Conservation (phyloP, 83 land plant species). For the Diphasiastrum complanatum region DNA sequence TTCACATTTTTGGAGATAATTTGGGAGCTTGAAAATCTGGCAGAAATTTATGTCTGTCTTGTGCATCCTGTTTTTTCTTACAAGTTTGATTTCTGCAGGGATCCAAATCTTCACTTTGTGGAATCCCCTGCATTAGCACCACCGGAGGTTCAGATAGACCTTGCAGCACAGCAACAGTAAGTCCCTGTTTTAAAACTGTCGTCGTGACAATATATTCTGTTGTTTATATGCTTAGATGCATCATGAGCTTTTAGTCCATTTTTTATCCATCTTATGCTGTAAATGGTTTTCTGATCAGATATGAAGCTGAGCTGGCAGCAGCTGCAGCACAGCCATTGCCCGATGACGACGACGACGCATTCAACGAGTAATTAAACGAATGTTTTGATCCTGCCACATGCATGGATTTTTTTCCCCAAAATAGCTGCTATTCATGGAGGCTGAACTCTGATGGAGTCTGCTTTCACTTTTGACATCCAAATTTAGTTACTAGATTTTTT, state of each 20-base stretch:
- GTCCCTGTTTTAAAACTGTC: not conserved
- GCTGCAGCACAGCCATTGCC: conserved; percentile 57
- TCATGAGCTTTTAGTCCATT: not conserved
- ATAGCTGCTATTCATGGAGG: too few relatives aligned
- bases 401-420: too few relatives aligned
- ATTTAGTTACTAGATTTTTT: too few relatives aligned
- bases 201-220: too few relatives aligned
- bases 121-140: conserved; percentile 84
- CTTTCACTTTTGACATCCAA: too few relatives aligned
- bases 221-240: too few relatives aligned
- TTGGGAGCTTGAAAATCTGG: too few relatives aligned
- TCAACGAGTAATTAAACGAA: too few relatives aligned
- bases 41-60: not conserved
- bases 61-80: not conserved
- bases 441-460: too few relatives aligned
- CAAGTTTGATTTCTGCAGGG: conserved; percentile 31
- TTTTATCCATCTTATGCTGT: not conserved
- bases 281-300: conserved; percentile 25
- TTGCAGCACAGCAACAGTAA: conserved; percentile 47
- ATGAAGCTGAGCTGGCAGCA: conserved; percentile 39
- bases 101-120: conserved; percentile 69
- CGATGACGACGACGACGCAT: conserved; percentile 47
- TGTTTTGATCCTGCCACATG: too few relatives aligned
- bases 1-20: too few relatives aligned
- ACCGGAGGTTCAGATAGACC: conserved; percentile 71